Conservation (phyloP, 202 grass and related monocot genomes). For the Digitaria exilis region DNA sequence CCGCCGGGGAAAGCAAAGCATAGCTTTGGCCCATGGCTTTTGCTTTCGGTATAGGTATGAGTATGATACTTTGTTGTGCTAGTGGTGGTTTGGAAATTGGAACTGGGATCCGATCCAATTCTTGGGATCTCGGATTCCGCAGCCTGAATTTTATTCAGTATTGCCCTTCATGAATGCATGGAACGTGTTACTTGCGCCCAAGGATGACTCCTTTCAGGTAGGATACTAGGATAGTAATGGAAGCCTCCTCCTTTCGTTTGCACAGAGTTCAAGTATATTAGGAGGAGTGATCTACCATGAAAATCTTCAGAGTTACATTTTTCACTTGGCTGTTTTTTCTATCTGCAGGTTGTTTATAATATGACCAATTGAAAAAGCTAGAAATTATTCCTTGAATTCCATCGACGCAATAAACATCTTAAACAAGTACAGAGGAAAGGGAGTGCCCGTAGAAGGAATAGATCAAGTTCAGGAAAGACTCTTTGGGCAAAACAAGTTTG, state of each 20-base stretch:
- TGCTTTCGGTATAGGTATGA: conserved; percentile 13
- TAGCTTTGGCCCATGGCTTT: conserved; percentile 36
- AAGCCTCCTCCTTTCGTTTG: neutral
- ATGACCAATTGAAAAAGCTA: neutral
- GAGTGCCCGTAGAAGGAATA: neutral
- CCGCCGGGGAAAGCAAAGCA: conserved; percentile 61
- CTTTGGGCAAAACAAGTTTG: too few relatives aligned
- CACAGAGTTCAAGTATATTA: neutral
- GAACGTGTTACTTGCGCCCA: conserved; percentile 16
- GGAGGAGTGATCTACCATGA: neutral
- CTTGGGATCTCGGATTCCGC: conserved; percentile 39
- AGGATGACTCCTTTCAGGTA: neutral
- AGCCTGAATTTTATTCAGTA: neutral
- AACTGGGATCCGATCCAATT: conserved; percentile 54
- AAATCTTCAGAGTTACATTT: neutral
- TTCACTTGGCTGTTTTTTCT: neutral
- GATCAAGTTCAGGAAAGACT: neutral
- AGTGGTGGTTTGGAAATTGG: neutral
- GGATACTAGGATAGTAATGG: too few relatives aligned
- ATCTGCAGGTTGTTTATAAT: neutral
- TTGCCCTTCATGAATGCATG: too few relatives aligned
- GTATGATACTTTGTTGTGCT: conserved; percentile 33
- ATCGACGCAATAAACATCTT: neutral
- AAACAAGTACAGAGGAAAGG: neutral
- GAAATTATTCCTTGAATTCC: neutral